These are phyloP conservation scores for Quercus cerris DNA, from an alignment of 306 rosid species.

Conservation along the genomic window DNA sequence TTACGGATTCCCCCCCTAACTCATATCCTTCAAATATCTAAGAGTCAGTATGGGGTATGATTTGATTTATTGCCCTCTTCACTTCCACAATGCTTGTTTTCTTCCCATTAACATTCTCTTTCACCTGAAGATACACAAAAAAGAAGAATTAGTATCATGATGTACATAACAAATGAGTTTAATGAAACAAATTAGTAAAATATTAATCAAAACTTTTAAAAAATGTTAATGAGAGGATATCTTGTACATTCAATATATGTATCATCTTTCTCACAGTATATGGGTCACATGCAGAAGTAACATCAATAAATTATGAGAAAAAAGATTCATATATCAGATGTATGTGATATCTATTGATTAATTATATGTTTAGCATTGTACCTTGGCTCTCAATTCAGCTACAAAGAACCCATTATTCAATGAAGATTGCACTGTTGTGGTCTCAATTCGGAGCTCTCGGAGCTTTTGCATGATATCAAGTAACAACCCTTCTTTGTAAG, in stretches of 20 bases:
- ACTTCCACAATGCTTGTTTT: conserved; percentile 85
- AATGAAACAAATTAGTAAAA: not conserved
- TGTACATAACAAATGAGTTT: not conserved
- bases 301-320: not conserved
- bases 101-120: conserved; percentile 63
- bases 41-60: conserved; percentile 60
- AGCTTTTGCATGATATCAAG: conserved; percentile 74
- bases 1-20: not conserved
- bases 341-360: too few relatives aligned
- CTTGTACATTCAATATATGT: too few relatives aligned
- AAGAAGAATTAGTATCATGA: not conserved
- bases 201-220: too few relatives aligned
- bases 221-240: too few relatives aligned
- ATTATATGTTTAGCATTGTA: not conserved
- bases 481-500: conserved; percentile 67
- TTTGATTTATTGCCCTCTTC: conserved; percentile 77
- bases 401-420: conserved; percentile 56
- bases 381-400: conserved; percentile 79
- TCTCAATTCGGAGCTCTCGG: conserved; percentile 68
- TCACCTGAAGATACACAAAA: conserved; percentile 38
- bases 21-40: not conserved
- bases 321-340: too few relatives aligned
- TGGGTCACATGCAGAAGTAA: too few relatives aligned
- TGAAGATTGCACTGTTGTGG: conserved; percentile 65
- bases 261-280: too few relatives aligned